Base-by-base conservation (phyloP, 768 basidiomycete species). In the Amylocystis lapponica region DNA sequence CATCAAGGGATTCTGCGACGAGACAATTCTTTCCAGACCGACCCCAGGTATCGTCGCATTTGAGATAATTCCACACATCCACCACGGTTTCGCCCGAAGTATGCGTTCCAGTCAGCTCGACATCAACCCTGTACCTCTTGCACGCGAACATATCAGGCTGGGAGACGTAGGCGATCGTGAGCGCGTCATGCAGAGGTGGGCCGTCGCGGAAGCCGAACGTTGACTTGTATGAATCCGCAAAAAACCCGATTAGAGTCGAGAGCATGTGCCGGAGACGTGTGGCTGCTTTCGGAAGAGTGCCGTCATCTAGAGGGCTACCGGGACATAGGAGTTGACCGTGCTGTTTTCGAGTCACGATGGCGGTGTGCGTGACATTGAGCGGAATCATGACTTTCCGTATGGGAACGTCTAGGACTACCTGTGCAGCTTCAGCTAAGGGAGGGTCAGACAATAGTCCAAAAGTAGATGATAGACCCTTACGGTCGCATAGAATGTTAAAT, bases 291-390 rank as follows among this genome's bases (percentile, higher is more conserved):
- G 62, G 59, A 1, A 56, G 36, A 2, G 50, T 29, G 11, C 22
- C 42, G 8, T 19, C 34, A 32, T 29, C 41, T 20, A 5, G 19
- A 3, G 38, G 32, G 16, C 44, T 38, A 8, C 35, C 21, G 9
- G 54, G 54, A 16, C 63, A 55, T 23, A 88, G 71, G 2, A 93
- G 66, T 17, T 66, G 63, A 0, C 63, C 46, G 50, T 82, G 83
- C 25, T 82, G 64, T 9, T 61, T 54, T 17, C 64, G 57, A 3
- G 78, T 83, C 33, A 87, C 82, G 48, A 94, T 85, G 3, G 86
- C 87, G 1, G 78, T 83, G 59, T 94, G 92, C 2, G 91, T 88
- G 14, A 92, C 84, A 55, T 95, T 93, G 52, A 95, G 75, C 0
- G 88, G 87, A 21, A 91, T 77, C 89, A 90, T 90, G 13, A 68